A percentile compares a stretch with the other conserved stretches of the same genome.
phyloP scores from a whole-genome alignment of 2,329 filamentous ascomycete species.

The Diaporthe sp. region DNA sequence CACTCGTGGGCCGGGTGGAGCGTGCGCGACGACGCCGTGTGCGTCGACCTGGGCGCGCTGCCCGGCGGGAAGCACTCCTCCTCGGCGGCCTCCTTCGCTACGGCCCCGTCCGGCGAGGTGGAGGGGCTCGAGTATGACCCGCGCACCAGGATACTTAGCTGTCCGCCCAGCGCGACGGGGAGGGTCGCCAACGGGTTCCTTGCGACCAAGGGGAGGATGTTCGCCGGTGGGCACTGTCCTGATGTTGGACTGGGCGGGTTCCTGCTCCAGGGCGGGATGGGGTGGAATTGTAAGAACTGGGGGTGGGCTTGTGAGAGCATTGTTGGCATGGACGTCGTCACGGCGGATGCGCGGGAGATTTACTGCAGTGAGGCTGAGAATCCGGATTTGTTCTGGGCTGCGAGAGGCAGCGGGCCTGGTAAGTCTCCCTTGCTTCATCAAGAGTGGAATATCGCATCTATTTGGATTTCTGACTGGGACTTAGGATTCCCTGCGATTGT shows the following conservation, averaged over 20 bases:
- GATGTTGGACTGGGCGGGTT: conserved; percentile 71
- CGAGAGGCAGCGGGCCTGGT: conserved; percentile 61
- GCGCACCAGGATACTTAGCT: conserved; percentile 54
- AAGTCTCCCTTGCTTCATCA: conserved; percentile 27
- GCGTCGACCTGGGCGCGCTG: conserved; percentile 54
- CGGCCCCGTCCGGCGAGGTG: background rate
- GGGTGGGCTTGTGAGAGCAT: conserved; percentile 67
- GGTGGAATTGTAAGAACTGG: conserved; percentile 71
- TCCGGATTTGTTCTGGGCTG: conserved; percentile 63
- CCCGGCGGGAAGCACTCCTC: conserved; percentile 39
- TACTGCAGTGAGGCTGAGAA: conserved; percentile 56
- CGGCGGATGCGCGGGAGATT: conserved; percentile 57
- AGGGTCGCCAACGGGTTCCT: conserved; percentile 57
- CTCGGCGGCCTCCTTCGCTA: too few relatives aligned
- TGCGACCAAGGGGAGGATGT: conserved; percentile 58
- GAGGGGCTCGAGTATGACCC: conserved; percentile 55
- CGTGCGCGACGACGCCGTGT: conserved; percentile 59
- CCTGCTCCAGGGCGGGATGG: conserved; percentile 69
- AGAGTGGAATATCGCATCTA: too few relatives aligned
- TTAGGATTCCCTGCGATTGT: conserved; percentile 67
- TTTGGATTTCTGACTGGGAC: background rate
- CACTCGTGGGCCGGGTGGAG: conserved; percentile 64
- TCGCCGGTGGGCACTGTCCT: conserved; percentile 68
- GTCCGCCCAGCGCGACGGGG: conserved; percentile 64
- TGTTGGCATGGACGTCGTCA: conserved; percentile 62